Base-by-base conservation (phyloP, 2,329 filamentous ascomycete species). In the Clonostachys rhizophaga region DNA sequence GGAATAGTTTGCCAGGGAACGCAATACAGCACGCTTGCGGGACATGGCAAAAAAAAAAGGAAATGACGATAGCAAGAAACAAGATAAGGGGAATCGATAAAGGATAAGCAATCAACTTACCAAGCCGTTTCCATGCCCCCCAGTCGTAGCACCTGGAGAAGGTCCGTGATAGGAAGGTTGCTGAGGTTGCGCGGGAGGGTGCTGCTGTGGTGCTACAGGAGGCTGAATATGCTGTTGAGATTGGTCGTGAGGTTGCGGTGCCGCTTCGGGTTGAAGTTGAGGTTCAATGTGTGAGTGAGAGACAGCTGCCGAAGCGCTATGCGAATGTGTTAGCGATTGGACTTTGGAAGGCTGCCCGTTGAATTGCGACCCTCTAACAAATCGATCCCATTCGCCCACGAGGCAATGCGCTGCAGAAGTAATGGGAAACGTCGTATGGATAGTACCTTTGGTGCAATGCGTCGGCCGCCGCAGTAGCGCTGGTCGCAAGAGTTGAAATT, bases 401-500 rank as follows among this genome's bases (percentile, higher is more conserved):
- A 10, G 24, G 24, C 24, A 30, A 30, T 30, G 24, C 44, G 36
- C 56, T 51, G 12, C 12, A 16, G 24, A 16, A 44, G 41, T 30
- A 35, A 42, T 24, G 16, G 24, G 16, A 42, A 42, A 40, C 36
- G 43, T 40, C 34, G 37, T 72, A 61, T 64, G 78, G 75, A 71
- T 73, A 52, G 68, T 52, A 53, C 24, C 24, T 30, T 30, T 30
- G 24, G 24, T 75, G 74, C 40, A 72, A 68, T 46, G 74, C 67
- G 54, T 59, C 66, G 11, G 63, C 62, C 16, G 65, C 59, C 16
- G 65, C 59, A 30, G 65, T 64, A 51, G 63, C 67, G 40, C 61
- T 68, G 24, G 69, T 61, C 36, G 72, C 71, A 42, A 78, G 61
- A 5, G 71, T 64, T 12, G 71, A 65, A 34, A 78, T 70, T 34